phyloP scores from a whole-genome alignment of 208 protist genomes.

The Porcisia hertigi region DNA sequence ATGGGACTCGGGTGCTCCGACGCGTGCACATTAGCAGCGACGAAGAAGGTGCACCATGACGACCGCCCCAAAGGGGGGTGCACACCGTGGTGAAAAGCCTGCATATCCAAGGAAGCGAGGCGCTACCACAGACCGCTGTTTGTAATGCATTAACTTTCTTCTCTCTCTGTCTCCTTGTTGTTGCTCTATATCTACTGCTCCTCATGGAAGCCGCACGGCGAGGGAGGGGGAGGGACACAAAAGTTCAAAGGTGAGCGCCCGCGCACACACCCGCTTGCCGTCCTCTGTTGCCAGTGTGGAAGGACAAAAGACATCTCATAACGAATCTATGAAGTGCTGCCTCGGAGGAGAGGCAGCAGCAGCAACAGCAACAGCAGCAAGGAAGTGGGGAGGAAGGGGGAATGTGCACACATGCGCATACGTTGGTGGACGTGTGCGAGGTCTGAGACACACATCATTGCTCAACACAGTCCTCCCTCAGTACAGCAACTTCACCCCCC shows the following conservation, averaged over 20 bases:
- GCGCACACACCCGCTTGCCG: neutral
- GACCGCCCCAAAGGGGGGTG: neutral
- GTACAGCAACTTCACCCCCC: no score
- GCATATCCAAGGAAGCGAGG: neutral
- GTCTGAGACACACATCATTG: neutral
- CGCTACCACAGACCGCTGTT: neutral
- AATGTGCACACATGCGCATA: neutral
- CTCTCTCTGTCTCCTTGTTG: neutral
- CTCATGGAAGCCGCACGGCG: neutral
- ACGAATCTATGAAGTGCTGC: constrained; percentile 2
- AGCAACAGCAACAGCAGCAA: neutral
- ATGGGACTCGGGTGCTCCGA: neutral
- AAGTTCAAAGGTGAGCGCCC: neutral
- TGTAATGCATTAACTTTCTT: neutral
- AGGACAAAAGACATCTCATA: neutral
- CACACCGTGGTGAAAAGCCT: neutral
- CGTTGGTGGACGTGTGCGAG: neutral
- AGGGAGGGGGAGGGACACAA: neutral
- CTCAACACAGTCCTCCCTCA: neutral
- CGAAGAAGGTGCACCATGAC: neutral
- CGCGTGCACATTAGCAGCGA: neutral
- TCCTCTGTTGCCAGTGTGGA: neutral
- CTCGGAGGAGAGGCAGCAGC: neutral
- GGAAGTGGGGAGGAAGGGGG: neutral
- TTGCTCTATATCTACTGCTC: neutral